Base-by-base conservation (phyloP, 805 yeast genomes). In the Cyberlindnera sargentensis region DNA sequence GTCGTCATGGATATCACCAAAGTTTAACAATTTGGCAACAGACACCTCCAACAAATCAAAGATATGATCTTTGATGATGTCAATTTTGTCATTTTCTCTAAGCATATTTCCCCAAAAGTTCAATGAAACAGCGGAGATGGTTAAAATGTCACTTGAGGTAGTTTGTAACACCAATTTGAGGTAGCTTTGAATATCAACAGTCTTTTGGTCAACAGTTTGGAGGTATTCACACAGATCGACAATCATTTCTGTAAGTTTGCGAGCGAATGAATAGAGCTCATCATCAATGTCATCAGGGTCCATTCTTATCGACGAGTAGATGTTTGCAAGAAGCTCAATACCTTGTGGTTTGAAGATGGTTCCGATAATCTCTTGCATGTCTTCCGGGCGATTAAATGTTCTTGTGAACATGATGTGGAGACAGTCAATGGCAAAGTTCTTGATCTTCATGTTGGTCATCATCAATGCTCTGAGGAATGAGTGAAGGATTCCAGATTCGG, bases 41-140 rank as follows among this genome's bases (percentile, higher is more conserved):
- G 95, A 78, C 33, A 78, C 75, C 52, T 85, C 85, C 39, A 95
- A 66, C 34, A 93, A 66, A 11, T 77, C 79, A 15, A 93, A 82
- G 44, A 86, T 65, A 11, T 83, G 63, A 6, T 66, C 65, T 41
- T 72, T 71, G 35, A 84, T 78, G 30, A 68, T 54, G 33, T 76
- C 74, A 5, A 71, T 68, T 49, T 72, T 74, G 9, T 78, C 76
- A 52, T 89, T 96, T 45, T 82, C 77, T 55, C 99, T 74, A 41
- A 95, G 66, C 51, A 91, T 78, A 2, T 91, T 78, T 47, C 95
- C 88, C 99, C 99, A 95, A 67, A 93, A 84, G 60, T 89, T 96
- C 41, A 93, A 65, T 0, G 96, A 85, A 15, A 93, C 71, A 0
- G 96, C 96, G 40, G 95, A 83, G 3, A 91, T 82, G n/a, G 91